Conservation (phyloP, 2,329 filamentous ascomycete species). For the Akanthomyces lecanii region DNA sequence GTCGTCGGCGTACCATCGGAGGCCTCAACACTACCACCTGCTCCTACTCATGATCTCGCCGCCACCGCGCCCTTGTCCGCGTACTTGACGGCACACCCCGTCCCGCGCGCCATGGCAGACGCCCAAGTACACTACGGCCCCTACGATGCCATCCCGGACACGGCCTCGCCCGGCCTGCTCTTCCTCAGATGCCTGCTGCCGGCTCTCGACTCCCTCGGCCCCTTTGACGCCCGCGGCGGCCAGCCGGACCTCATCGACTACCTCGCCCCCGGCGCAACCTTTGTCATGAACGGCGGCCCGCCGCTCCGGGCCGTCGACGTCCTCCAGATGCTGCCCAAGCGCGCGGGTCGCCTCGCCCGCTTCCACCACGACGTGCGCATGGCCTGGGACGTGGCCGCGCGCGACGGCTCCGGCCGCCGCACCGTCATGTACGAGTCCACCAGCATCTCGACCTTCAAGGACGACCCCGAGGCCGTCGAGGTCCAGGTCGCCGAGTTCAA, state of each 20-base stretch:
- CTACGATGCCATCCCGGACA: constrained; percentile 8
- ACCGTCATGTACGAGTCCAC: constrained; percentile 18
- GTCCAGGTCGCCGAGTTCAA: constrained; percentile 16
- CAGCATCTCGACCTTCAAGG: constrained; percentile 11
- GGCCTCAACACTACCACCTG: not conserved
- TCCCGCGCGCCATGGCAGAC: constrained; percentile 9
- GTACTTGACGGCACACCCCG: not conserved
- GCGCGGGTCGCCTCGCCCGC: constrained; percentile 5
- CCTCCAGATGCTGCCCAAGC: constrained; percentile 16
- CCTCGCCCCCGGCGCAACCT: constrained; percentile 17
- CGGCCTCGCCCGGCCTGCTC: constrained; percentile 18
- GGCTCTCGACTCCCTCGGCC: constrained; percentile 19
- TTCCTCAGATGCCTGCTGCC: constrained; percentile 19
- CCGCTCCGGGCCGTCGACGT: constrained; percentile 12
- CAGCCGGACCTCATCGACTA: constrained; percentile 5
- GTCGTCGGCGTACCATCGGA: too few species aligned
- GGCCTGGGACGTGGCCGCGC: constrained; percentile 13
- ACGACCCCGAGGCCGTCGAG: constrained; percentile 14
- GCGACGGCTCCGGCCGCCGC: constrained; percentile 12
- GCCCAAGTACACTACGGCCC: constrained; percentile 14
- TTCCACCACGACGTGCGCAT: constrained; percentile 16
- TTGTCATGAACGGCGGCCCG: constrained; percentile 17
- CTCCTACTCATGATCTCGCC: not conserved
- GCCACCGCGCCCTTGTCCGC: not conserved
- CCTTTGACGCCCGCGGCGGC: constrained; percentile 10